Percentiles rank a stretch among this genome's conserved stretches.
Evolutionary conservation across 2,329 filamentous ascomycete species (phyloP).

Genomic region (Dactylella cylindrospora): DNA sequence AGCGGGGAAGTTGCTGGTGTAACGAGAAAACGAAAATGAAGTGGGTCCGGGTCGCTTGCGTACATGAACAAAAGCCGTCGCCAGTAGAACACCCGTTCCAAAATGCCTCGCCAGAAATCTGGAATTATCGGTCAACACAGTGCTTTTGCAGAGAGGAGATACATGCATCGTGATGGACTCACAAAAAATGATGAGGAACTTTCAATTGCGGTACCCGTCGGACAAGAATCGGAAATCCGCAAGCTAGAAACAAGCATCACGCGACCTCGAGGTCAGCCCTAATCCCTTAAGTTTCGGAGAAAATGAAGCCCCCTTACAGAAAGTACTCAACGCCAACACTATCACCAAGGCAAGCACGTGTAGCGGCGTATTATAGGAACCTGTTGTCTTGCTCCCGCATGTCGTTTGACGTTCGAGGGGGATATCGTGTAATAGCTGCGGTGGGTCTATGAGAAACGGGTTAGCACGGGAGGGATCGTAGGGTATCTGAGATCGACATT

Average conservation of each 20-base stretch:
- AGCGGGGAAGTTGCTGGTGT: neutral
- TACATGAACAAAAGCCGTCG: slow-evolving; percentile 79
- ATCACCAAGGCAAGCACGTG: slow-evolving; percentile 63
- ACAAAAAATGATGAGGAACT: slow-evolving; percentile 59
- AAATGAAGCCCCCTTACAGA: slow-evolving; percentile 52
- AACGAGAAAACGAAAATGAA: slow-evolving; percentile 58
- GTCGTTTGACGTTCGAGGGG: slow-evolving; percentile 35
- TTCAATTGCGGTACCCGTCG: slow-evolving; percentile 63
- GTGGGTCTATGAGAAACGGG: neutral
- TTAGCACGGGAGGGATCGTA: slow-evolving; percentile 21
- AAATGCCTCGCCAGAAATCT: slow-evolving; percentile 62
- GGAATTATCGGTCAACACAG: slow-evolving; percentile 23
- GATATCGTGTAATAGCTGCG: slow-evolving; percentile 17
- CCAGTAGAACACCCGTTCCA: slow-evolving; percentile 80
- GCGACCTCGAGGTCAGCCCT: slow-evolving; percentile 6
- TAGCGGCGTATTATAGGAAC: slow-evolving; percentile 59
- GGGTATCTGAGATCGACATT: too few species aligned
- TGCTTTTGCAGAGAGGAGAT: slow-evolving; percentile 63
- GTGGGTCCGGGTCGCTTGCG: slow-evolving; percentile 64
- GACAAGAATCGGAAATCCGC: slow-evolving; percentile 64
- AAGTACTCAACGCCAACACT: slow-evolving; percentile 60
- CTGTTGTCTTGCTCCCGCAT: slow-evolving; percentile 49
- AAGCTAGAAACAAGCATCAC: slow-evolving; percentile 54
- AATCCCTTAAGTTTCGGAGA: neutral
- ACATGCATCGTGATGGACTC: slow-evolving; percentile 58